Percentiles rank a stretch among this genome's conserved stretches.
Evolutionary conservation across 371 early-diverging fungal species (phyloP).

Genomic region (Thermomucor indicae-seudaticae): DNA sequence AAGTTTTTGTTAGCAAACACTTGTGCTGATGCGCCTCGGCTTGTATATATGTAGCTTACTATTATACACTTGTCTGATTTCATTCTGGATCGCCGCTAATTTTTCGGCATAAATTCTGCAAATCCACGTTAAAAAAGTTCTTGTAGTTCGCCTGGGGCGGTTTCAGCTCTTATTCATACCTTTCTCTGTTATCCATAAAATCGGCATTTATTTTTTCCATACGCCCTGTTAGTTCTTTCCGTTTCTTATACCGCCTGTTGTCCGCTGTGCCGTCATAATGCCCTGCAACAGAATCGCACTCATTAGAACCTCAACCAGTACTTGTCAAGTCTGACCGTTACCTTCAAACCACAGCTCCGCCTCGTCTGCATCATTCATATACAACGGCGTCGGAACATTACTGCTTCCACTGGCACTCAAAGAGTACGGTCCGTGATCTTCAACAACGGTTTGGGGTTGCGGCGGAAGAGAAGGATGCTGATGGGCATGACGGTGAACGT

Average conservation of each 20-base stretch:
- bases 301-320: background rate
- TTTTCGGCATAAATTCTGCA: slow-evolving; percentile 30
- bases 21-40: no score
- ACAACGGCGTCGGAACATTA: background rate
- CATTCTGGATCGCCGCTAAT: slow-evolving; percentile 19
- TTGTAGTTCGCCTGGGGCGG: background rate
- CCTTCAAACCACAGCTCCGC: slow-evolving; percentile 18
- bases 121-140: background rate
- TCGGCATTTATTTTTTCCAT: slow-evolving; percentile 36
- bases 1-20: no score
- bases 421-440: background rate
- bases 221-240: slow-evolving; percentile 30
- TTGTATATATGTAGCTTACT: slow-evolving; percentile 11
- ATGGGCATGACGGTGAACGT: slow-evolving; percentile 10
- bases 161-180: slow-evolving; percentile 18
- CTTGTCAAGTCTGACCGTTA: background rate
- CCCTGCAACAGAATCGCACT: background rate
- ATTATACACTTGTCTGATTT: slow-evolving; percentile 22
- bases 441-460: background rate
- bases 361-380: slow-evolving; percentile 15
- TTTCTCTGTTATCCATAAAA: slow-evolving; percentile 36
- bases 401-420: background rate
- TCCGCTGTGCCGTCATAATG: slow-evolving; percentile 19
- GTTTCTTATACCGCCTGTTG: slow-evolving; percentile 25
- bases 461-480: slow-evolving; percentile 4